Base-by-base conservation (phyloP, 1,284 basidiomycete genomes). In the Moniliophthora roreri region DNA sequence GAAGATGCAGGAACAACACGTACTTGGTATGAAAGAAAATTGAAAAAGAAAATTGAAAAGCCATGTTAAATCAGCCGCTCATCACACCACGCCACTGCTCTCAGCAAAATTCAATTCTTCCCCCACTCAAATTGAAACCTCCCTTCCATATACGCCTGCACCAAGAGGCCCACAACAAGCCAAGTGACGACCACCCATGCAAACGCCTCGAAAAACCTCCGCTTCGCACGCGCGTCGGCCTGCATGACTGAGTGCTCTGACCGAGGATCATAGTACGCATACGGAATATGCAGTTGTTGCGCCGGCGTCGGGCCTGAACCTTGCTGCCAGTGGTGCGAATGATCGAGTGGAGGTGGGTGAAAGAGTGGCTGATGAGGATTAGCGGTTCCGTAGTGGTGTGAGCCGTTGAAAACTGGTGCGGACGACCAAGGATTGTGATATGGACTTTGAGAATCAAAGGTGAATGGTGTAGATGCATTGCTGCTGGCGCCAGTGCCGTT, bases 191-290 rank as follows among this genome's bases (percentile, higher is more conserved):
- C 21, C 7, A 70, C 77, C 68, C 74, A 80, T 18, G 73, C 47
- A 10, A 70, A 54, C 7, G 75, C 75, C 37, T 65, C 66, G 16
- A 73, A 56, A 60, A 83, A 82, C 58, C 77, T 70, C 70, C 72
- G 62, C 51, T 69, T 67, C 47, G 78, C 78, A 52, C 75, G 69
- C 40, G 61, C 63, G 62, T 68, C 75, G 58, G 71, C 84, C 62
- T 64, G 77, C 63, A 60, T 69, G 51, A 69, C 69, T 62, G 67
- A 73, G 50, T 77, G 68, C 23, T 67, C 62, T 26, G 76, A 76
- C 18, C 66, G 72, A 15, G 75, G 70, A 58, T 79, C 80, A 61
- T 81, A 75, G 61, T 81, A 82, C 8, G 77, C 65, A 53, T 72
- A 73, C 26, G 69, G 67, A 32, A 73, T 57, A 6, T 66, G 56